Conservation (phyloP, 2,329 filamentous ascomycete genomes). For the Fusarium subglutinans region DNA sequence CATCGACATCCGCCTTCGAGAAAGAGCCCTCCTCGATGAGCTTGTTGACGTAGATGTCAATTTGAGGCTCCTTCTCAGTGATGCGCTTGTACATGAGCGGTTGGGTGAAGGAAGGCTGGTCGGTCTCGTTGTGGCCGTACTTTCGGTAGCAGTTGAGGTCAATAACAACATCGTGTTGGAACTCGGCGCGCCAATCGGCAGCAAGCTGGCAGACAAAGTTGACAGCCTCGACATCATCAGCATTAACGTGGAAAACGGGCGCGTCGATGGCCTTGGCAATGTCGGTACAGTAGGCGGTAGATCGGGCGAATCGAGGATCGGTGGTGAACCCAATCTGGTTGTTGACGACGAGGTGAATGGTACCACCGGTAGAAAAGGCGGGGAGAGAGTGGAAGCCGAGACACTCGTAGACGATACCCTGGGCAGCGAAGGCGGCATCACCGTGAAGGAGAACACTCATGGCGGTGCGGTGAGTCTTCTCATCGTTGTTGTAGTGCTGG, state of each 20-base stretch:
- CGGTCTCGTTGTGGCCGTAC: conserved; percentile 98
- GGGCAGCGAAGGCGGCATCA: conserved; percentile 95
- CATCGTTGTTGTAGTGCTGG: conserved; percentile 98
- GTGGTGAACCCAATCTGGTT: conserved; percentile 99
- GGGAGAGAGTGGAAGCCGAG: conserved; percentile 97
- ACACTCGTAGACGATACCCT: conserved; percentile 98
- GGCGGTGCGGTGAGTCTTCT: conserved; percentile 85
- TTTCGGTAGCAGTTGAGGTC: conserved; percentile 99
- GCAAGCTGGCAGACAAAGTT: conserved; percentile 98
- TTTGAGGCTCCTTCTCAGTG: conserved; percentile 80
- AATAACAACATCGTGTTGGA: conserved; percentile 97
- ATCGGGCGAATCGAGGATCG: conserved; percentile 95
- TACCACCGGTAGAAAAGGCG: conserved; percentile 96
- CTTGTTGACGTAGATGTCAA: conserved; percentile 92
- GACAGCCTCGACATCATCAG: conserved; percentile 96
- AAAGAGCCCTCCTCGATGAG: conserved; percentile 92
- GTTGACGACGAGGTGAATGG: conserved; percentile 96
- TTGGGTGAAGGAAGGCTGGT: conserved; percentile 99
- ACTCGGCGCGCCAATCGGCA: conserved; percentile 97
- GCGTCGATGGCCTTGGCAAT: conserved; percentile 99
- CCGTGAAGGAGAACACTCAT: conserved; percentile 98
- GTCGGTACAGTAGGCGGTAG: conserved; percentile 98
- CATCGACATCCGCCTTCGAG: conserved; percentile 96
- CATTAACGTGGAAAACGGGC: conserved; percentile 98
- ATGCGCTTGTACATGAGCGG: conserved; percentile 99